Percentiles rank a stretch among this genome's conserved stretches.
Conservation (phyloP, 179 eudicot species). For the Gypsophila paniculata region DNA sequence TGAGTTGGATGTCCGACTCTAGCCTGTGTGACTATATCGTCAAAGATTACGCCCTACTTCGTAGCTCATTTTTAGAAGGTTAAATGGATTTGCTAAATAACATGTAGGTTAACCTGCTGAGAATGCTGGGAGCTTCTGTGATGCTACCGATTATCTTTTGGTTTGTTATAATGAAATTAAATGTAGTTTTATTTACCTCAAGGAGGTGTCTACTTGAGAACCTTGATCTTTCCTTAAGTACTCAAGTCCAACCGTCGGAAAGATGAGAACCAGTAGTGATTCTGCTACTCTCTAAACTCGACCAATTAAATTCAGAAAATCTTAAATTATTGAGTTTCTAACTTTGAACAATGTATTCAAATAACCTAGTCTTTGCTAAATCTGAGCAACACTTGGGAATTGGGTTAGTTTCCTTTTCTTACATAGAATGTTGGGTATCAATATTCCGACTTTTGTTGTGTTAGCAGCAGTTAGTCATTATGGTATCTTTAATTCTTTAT, state of each 20-base stretch:
- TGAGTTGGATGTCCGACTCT: neutral
- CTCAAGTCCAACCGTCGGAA: neutral
- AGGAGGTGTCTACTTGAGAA: neutral
- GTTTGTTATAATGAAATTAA: neutral
- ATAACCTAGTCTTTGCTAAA: neutral
- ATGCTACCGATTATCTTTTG: neutral
- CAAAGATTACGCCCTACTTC: neutral
- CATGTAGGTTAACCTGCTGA: neutral
- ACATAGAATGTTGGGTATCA: neutral
- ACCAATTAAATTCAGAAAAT: neutral
- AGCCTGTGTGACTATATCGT: neutral
- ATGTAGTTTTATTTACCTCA: neutral
- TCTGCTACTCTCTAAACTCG: neutral
- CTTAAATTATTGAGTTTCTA: neutral
- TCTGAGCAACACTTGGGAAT: neutral
- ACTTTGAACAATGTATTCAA: neutral
- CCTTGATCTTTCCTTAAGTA: neutral
- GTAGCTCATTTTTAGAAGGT: neutral
- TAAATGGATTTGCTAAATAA: neutral
- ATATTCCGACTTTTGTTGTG: neutral
- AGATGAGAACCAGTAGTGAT: neutral
- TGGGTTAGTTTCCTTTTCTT: neutral
- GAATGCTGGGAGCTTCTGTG: neutral
- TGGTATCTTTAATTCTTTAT: neutral
- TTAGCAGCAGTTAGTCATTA: neutral